These are phyloP conservation scores for Caloboletus inedulis DNA, from an alignment of 1,284 basidiomycete species.

Conservation along the genomic window DNA sequence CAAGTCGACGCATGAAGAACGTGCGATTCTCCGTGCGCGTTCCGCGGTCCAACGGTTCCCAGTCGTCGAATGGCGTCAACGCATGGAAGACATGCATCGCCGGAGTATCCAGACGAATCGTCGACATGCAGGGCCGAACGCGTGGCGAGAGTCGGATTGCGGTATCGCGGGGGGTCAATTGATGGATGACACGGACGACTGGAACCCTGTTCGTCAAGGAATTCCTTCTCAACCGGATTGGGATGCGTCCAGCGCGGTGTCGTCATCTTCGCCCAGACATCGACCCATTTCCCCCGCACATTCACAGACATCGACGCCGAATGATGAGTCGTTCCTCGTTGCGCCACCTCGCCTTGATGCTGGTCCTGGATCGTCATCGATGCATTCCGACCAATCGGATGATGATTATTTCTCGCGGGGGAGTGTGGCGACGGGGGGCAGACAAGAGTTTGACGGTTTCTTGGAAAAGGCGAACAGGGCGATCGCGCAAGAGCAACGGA, in stretches of 20 bases:
- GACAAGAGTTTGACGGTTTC: conserved; percentile 70
- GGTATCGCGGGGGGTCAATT: conserved; percentile 46
- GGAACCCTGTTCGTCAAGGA: conserved; percentile 51
- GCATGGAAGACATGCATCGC: conserved; percentile 90
- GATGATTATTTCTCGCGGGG: conserved; percentile 54
- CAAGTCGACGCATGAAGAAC: conserved; percentile 86
- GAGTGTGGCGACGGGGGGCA: conserved; percentile 33
- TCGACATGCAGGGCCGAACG: conserved; percentile 61
- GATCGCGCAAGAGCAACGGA: conserved; percentile 73
- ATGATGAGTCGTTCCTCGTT: conserved; percentile 31
- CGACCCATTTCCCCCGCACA: conserved; percentile 43
- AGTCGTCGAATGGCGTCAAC: conserved; percentile 93
- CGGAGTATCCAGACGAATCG: conserved; percentile 78
- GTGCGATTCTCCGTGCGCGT: conserved; percentile 85
- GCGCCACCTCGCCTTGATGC: conserved; percentile 24
- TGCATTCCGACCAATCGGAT: conserved; percentile 38
- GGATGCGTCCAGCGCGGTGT: conserved; percentile 41
- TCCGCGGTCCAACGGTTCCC: conserved; percentile 94
- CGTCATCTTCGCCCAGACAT: conserved; percentile 29
- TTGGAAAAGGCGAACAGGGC: conserved; percentile 79
- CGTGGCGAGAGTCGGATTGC: conserved; percentile 75
- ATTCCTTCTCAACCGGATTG: conserved; percentile 53
- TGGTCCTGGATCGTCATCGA: conserved; percentile 24
- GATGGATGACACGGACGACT: conserved; percentile 50
- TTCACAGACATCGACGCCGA: conserved; percentile 45